Base-by-base conservation (phyloP, 768 basidiomycete genomes). In the Fomitopsis serialis region DNA sequence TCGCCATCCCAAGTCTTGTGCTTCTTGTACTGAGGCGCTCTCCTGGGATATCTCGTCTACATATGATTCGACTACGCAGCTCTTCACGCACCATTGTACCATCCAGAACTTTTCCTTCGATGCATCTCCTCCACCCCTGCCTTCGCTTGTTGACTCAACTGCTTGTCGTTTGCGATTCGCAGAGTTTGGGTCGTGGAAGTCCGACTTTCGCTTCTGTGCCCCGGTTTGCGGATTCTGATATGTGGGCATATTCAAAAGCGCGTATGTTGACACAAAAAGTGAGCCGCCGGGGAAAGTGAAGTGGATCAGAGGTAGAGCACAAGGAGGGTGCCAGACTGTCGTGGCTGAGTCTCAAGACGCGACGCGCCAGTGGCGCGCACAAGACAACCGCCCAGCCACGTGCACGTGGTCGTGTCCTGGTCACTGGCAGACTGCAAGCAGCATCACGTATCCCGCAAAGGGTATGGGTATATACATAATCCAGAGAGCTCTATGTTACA, bases 1-100 rank as follows among this genome's bases (percentile, higher is more conserved):
- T 86, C 89, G 35, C 88, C 91, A 49, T 94, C 91, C 92, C 92
- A 95, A 0, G 87, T 92, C 66, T 92, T 92, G 62, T 93, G 85
- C 68, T 94, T 94, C 71, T 81, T 89, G 36, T 75, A 72, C 66
- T 91, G 87, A 42, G 77, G 84, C 43, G 72, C 77, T 54, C 87
- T 72, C 87, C 86, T 88, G 34, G n/a, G n/a, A n/a, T n/a, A n/a
- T n/a, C n/a, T n/a, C n/a, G n/a, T n/a, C n/a, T n/a, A n/a, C 25
- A 40, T 22, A n/a, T 22, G 40, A 45, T 48, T 45, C 29, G 59
- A 43, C 42, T 1, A 19, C 11, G 29, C 7, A 17, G 5, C 2
- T 15, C 15, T 17, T 37, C 34, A 24, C 42, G 19, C 66, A 85
- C 88, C 89, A 91, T 69, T 89, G 87, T 34, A 89, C 81, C 78